Evolutionary conservation across 2,329 filamentous ascomycete genomes (phyloP).

Genomic region (Neonectria sp.): DNA sequence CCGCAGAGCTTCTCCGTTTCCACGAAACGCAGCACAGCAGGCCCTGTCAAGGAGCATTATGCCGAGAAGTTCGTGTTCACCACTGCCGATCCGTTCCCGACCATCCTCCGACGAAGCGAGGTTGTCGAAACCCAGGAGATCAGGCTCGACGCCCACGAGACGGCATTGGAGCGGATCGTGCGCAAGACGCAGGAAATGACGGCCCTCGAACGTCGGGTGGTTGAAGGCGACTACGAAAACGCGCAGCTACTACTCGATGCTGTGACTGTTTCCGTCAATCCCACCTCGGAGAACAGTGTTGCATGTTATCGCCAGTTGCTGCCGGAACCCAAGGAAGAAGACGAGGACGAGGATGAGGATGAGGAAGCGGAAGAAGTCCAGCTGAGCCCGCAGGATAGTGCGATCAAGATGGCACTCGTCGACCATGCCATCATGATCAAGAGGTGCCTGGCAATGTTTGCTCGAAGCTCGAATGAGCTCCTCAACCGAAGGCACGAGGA

Average conservation of each 20-base stretch:
- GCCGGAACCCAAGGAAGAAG: slow-evolving; percentile 63
- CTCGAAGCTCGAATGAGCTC: slow-evolving; percentile 73
- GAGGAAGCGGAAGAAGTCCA: slow-evolving; percentile 62
- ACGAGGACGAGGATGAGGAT: slow-evolving; percentile 57
- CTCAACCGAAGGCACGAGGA: slow-evolving; percentile 71
- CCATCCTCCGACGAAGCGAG: slow-evolving; percentile 89
- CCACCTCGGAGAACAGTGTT: slow-evolving; percentile 82
- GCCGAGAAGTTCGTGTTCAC: slow-evolving; percentile 89
- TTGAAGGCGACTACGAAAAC: slow-evolving; percentile 80
- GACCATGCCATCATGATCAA: slow-evolving; percentile 93
- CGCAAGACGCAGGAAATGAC: slow-evolving; percentile 92
- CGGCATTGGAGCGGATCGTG: slow-evolving; percentile 90
- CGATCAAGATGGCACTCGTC: slow-evolving; percentile 86
- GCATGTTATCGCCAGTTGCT: slow-evolving; percentile 83
- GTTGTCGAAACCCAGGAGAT: slow-evolving; percentile 79
- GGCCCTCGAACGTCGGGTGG: slow-evolving; percentile 80
- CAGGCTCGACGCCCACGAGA: slow-evolving; percentile 81
- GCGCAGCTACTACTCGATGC: slow-evolving; percentile 81
- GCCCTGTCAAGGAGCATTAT: slow-evolving; percentile 79
- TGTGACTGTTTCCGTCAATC: slow-evolving; percentile 82
- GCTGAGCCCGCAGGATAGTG: slow-evolving; percentile 76
- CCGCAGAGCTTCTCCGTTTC: slow-evolving; percentile 86
- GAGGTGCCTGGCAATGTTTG: slow-evolving; percentile 81
- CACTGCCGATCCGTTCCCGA: slow-evolving; percentile 90
- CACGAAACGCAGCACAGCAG: slow-evolving; percentile 77